Base-by-base conservation (phyloP, 164 flowering plant genomes). In the Cinnamomum chago region DNA sequence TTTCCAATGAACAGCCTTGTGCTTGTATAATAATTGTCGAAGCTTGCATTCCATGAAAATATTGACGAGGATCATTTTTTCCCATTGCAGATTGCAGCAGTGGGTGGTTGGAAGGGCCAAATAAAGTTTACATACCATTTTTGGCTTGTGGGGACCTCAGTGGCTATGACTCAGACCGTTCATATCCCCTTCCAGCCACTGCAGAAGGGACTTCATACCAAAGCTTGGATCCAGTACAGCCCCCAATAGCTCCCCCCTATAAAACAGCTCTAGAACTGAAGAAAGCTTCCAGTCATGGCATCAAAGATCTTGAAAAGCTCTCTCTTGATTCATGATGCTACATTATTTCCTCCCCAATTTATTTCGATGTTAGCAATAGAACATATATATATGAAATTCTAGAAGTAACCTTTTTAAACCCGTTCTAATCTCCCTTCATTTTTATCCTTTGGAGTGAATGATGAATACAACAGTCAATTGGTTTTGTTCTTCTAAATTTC, bases 201-300 rank as follows among this genome's bases (percentile, higher is more conserved):
- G 89, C 88, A 3, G 90, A 87, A 22, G 97, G 98, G 70, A 79
- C 89, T 73, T 73, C 79, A 58, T 96, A 92, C 76, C 87, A 84
- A 77, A 91, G 94, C 83, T 80, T 96, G 82, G 98, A 94, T 73
- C 97, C 98, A 17, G 93, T 96, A 50, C 98, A 96, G 79, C 98
- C 97, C 24, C 98, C 98, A 22, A 94, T 96, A 69, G 99, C 94
- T 50, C 99, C 98, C 2, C 98, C 99, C 28, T 96, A 96, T 72
- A 96, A 91, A 80, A 88, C 90, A 77, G 99, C 98, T 65, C 85
- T 95, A 30, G 97, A 93, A 75, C 71, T 93, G 84, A 95, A 90
- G 89, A 93, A 92, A 82, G 98, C 97, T 69, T 84, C 92, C 20
- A 85, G 80, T 77, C 93, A 93, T 62, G 95, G 92, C 47, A 68